phyloP scores from a whole-genome alignment of 371 early-diverging fungal species.

The Sporodiniella umbellata region DNA sequence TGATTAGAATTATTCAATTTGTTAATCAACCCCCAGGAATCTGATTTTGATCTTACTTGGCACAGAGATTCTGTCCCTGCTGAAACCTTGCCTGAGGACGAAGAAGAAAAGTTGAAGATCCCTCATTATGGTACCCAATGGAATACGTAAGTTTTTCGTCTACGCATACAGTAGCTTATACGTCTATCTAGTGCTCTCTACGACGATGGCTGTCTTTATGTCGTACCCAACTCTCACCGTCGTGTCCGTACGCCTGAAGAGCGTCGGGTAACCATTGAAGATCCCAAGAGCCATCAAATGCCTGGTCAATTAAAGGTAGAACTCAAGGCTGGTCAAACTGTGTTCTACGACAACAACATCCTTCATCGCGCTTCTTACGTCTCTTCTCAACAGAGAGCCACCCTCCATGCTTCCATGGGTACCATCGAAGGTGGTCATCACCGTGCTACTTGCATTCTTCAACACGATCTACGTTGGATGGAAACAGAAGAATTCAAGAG shows the following conservation, averaged over 20 bases:
- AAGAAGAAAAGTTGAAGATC: slow-evolving; percentile 37
- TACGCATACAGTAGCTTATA: neutral
- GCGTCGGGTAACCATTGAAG: slow-evolving; percentile 44
- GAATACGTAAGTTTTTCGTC: slow-evolving; percentile 34
- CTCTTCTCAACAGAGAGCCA: slow-evolving; percentile 41
- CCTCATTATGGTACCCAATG: slow-evolving; percentile 60
- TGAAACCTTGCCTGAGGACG: slow-evolving; percentile 40
- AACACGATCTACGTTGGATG: slow-evolving; percentile 57
- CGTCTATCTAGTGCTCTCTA: slow-evolving; percentile 37
- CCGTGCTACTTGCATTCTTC: slow-evolving; percentile 51
- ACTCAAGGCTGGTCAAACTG: slow-evolving; percentile 53
- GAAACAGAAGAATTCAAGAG: slow-evolving; percentile 30
- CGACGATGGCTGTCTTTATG: slow-evolving; percentile 49
- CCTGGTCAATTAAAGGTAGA: slow-evolving; percentile 41
- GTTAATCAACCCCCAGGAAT: slow-evolving; percentile 48
- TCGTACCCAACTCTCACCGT: slow-evolving; percentile 50
- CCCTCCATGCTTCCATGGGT: slow-evolving; percentile 57
- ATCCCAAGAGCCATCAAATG: slow-evolving; percentile 50
- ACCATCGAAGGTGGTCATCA: slow-evolving; percentile 52
- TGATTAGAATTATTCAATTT: slow-evolving; percentile 52
- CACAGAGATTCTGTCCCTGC: slow-evolving; percentile 53
- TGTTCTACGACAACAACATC: slow-evolving; percentile 59
- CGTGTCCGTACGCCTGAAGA: slow-evolving; percentile 45
- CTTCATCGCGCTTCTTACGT: slow-evolving; percentile 54
- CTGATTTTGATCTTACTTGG: slow-evolving; percentile 53